Percentiles rank a stretch among this genome's conserved stretches.
These are phyloP conservation scores for Syzygium aromaticum DNA, from an alignment of 345 rosid species.

Conservation along the genomic window DNA sequence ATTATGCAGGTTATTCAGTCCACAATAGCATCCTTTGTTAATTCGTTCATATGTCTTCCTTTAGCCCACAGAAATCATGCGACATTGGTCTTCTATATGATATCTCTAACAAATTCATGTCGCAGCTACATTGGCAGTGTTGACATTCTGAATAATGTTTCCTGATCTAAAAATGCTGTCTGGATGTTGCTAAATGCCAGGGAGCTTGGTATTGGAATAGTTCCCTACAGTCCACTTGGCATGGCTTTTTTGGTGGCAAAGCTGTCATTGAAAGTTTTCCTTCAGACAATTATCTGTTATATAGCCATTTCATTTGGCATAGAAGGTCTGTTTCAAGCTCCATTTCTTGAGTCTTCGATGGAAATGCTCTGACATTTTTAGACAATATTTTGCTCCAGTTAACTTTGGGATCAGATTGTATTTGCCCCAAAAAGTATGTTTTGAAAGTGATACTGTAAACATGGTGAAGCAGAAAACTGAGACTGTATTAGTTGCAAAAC, in stretches of 20 bases:
- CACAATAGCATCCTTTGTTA: background rate
- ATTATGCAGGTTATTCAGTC: constrained; percentile 35
- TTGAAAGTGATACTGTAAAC: background rate
- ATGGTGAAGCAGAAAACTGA: background rate
- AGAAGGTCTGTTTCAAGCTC: background rate
- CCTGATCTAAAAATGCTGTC: background rate
- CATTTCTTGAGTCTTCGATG: background rate
- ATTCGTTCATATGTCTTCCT: background rate
- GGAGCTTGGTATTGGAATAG: constrained; percentile 58
- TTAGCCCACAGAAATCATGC: background rate
- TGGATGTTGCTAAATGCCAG: constrained; percentile 1
- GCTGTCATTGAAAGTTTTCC: constrained; percentile 33
- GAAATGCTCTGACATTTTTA: background rate
- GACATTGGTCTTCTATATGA: background rate
- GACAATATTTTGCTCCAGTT: background rate
- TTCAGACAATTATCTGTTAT: constrained; percentile 23
- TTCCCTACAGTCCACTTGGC: constrained; percentile 55
- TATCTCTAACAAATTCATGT: background rate
- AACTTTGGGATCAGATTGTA: background rate
- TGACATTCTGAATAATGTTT: background rate
- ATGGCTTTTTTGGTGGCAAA: constrained; percentile 52
- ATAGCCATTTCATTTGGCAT: background rate
- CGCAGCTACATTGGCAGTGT: background rate
- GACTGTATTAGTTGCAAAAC: background rate
- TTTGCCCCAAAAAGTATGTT: background rate